A percentile compares a stretch with the other conserved stretches of the same genome.
Evolutionary conservation across 2,329 filamentous ascomycete species (phyloP).

Genomic region (Emmonsia crescens): DNA sequence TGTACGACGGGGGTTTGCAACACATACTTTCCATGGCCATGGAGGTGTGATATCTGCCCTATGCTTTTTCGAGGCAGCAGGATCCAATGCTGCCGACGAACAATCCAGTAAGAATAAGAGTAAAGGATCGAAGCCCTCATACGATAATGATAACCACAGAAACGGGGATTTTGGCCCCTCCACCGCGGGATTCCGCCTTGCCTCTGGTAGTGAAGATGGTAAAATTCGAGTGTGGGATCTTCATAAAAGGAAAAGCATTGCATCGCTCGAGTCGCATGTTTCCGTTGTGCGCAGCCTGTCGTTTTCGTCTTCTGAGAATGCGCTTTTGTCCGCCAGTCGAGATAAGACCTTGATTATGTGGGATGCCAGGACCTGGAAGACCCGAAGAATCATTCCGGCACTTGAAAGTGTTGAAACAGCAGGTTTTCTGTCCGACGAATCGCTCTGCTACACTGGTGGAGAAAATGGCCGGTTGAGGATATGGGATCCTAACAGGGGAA

Average conservation of each 20-base stretch:
- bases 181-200: constrained; percentile 61
- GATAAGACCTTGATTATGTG: constrained; percentile 93
- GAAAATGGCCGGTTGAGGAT: constrained; percentile 71
- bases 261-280: constrained; percentile 79
- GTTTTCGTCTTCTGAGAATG: constrained; percentile 63
- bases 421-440: constrained; percentile 63
- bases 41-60: constrained; percentile 84
- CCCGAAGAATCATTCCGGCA: constrained; percentile 67
- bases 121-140: constrained; percentile 26
- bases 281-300: constrained; percentile 85
- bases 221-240: constrained; percentile 88
- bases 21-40: constrained; percentile 89
- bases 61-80: constrained; percentile 72
- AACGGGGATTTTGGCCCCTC: constrained; percentile 27
- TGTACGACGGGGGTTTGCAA: constrained; percentile 77
- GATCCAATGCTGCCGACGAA: constrained; percentile 27
- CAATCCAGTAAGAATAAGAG: constrained; percentile 35
- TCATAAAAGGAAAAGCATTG: constrained; percentile 66
- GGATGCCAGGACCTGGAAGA: constrained; percentile 78
- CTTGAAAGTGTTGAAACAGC: constrained; percentile 76
- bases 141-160: constrained; percentile 31
- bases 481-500: constrained; percentile 68
- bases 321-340: constrained; percentile 71
- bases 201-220: constrained; percentile 87
- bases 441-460: constrained; percentile 70